Conservation (phyloP, 108 stramenopile genomes). For the Conticribra guillardii region DNA sequence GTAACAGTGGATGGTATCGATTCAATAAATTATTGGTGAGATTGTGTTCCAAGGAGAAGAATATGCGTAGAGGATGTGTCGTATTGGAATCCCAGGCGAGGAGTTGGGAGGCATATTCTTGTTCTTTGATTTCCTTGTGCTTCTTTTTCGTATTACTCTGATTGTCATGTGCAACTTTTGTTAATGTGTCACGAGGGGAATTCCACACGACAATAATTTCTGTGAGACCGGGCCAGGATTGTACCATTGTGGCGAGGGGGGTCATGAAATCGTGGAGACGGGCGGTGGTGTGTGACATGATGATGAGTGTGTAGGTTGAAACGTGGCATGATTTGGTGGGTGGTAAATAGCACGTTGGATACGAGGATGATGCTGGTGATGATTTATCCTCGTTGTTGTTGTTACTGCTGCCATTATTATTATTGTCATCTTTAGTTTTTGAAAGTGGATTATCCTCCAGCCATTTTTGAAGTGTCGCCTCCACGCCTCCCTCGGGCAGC, state of each 20-base stretch:
- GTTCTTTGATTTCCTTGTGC: slow-evolving; percentile 12
- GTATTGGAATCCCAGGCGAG: slow-evolving; percentile 57
- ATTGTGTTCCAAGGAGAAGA: slow-evolving; percentile 78
- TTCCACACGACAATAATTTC: slow-evolving; percentile 91
- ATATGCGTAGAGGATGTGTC: slow-evolving; percentile 66
- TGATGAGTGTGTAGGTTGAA: slow-evolving; percentile 50
- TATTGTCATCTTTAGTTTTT: neutral
- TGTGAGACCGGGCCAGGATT: slow-evolving; percentile 47
- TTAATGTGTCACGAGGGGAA: slow-evolving; percentile 61
- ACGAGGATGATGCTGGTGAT: no score
- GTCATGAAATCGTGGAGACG: slow-evolving; percentile 50
- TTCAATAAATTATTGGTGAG: slow-evolving; percentile 84
- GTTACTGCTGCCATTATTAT: neutral
- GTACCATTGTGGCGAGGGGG: slow-evolving; percentile 38
- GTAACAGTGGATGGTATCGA: slow-evolving; percentile 82
- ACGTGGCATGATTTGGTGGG: slow-evolving; percentile 45
- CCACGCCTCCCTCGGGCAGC: slow-evolving; percentile 50
- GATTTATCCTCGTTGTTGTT: no score
- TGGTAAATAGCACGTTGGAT: slow-evolving; percentile 54
- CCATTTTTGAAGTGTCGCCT: slow-evolving; percentile 41
- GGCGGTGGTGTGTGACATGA: slow-evolving; percentile 59
- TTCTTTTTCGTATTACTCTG: slow-evolving; percentile 3
- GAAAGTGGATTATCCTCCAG: slow-evolving; percentile 8
- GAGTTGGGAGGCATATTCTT: slow-evolving; percentile 49
- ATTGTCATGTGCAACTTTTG: slow-evolving; percentile 9